Evolutionary conservation across 2,329 filamentous ascomycete species (phyloP).

Genomic region (Sporothrix inflata): DNA sequence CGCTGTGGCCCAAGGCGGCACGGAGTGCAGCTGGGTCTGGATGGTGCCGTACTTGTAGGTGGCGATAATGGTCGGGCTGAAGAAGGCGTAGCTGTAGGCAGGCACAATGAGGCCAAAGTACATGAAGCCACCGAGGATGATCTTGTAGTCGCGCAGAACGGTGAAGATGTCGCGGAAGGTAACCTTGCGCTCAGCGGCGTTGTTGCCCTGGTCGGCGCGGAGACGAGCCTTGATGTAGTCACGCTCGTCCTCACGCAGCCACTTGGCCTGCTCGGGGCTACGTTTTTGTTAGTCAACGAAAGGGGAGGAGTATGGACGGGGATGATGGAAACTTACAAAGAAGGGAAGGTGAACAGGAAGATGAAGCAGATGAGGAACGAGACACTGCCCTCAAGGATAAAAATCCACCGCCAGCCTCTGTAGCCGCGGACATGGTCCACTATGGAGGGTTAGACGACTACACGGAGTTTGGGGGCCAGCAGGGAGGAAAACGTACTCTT

Average conservation of each 20-base stretch:
- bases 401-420: constrained; percentile 78
- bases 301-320: background rate
- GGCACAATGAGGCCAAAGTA: constrained; percentile 80
- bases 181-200: constrained; percentile 64
- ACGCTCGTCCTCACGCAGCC: constrained; percentile 72
- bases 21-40: constrained; percentile 60
- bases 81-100: constrained; percentile 78
- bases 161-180: constrained; percentile 60
- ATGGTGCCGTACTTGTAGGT: constrained; percentile 66
- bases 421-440: constrained; percentile 72
- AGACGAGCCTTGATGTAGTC: constrained; percentile 68
- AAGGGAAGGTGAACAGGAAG: constrained; percentile 71
- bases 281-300: background rate
- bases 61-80: constrained; percentile 71
- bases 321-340: constrained; percentile 56
- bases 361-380: constrained; percentile 64
- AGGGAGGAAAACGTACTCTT: constrained; percentile 54
- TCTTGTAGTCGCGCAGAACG: constrained; percentile 74
- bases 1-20: constrained; percentile 66
- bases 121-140: constrained; percentile 76
- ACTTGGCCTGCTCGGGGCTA: constrained; percentile 69
- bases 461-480: background rate
- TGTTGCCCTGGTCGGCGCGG: constrained; percentile 68
- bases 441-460: constrained; percentile 24
- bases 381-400: constrained; percentile 73